A percentile compares a stretch with the other conserved stretches of the same genome.
Evolutionary conservation across 345 rosid genomes (phyloP).

Genomic region (Adansonia digitata): DNA sequence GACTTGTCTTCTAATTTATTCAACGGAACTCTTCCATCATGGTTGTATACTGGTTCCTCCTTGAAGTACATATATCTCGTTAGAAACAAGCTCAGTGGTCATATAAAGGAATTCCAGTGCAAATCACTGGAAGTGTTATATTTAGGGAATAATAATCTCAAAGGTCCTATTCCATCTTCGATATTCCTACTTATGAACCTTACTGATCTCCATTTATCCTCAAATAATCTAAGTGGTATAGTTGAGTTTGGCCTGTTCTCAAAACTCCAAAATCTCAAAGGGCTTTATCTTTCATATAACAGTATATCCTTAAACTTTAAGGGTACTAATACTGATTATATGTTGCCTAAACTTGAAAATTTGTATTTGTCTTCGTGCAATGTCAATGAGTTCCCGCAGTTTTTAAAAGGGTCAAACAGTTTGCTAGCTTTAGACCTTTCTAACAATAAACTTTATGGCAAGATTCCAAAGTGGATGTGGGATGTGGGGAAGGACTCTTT

Average conservation of each 20-base stretch:
- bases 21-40: conserved; percentile 19
- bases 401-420: neutral
- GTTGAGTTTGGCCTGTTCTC: conserved; percentile 15
- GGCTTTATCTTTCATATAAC: neutral
- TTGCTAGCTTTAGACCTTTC: neutral
- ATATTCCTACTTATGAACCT: conserved; percentile 13
- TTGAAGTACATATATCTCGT: neutral
- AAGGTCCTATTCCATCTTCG: conserved; percentile 9
- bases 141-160: neutral
- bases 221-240: neutral
- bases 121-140: neutral
- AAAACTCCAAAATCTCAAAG: conserved; percentile 4
- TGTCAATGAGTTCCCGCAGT: conserved; percentile 3
- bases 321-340: neutral
- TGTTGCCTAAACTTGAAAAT: neutral
- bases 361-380: conserved; percentile 12
- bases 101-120: neutral
- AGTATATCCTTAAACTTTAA: neutral
- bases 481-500: neutral
- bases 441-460: conserved; percentile 21
- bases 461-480: conserved; percentile 13
- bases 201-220: neutral
- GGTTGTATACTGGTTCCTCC: conserved; percentile 3
- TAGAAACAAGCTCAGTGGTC: conserved; percentile 5
- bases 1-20: neutral